phyloP scores from a whole-genome alignment of 345 rosid species.

The Trapa incisa region DNA sequence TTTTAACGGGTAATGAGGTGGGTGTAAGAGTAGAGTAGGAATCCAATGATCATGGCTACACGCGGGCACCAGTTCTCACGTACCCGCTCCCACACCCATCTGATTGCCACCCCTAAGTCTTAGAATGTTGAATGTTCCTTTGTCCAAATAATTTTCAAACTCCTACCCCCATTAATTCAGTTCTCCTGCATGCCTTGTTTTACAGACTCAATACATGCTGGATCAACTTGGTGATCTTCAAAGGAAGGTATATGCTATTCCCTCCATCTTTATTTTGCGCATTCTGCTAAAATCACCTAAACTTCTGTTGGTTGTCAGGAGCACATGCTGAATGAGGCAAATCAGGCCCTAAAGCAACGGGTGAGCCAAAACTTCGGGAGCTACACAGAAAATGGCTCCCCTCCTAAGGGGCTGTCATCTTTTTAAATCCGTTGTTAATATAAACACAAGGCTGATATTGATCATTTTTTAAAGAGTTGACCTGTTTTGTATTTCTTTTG shows the following conservation, averaged over 20 bases:
- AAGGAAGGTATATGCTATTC: constrained; percentile 36
- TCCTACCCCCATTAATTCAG: not conserved
- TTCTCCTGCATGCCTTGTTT: not conserved
- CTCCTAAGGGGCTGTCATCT: not conserved
- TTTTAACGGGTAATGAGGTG: too few relatives aligned
- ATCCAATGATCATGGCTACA: too few relatives aligned
- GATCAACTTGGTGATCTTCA: constrained; percentile 92
- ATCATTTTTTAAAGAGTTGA: not conserved
- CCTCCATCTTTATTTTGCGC: not conserved
- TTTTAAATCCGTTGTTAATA: not conserved
- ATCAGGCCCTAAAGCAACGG: constrained; percentile 69
- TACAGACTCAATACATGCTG: constrained; percentile 82
- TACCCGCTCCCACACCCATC: too few relatives aligned
- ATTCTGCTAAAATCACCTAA: not conserved
- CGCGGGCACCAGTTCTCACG: too few relatives aligned
- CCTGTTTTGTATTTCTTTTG: not conserved
- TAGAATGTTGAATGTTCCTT: not conserved
- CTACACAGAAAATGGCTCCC: not conserved
- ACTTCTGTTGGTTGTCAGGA: constrained; percentile 30
- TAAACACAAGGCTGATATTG: not conserved
- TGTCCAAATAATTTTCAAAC: not conserved
- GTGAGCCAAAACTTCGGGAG: constrained; percentile 20
- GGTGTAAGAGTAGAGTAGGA: too few relatives aligned
- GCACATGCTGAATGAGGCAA: constrained; percentile 64
- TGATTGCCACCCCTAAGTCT: too few relatives aligned